A percentile compares a stretch with the other conserved stretches of the same genome.
phyloP scores from a whole-genome alignment of 2,329 filamentous ascomycete genomes.

The Pseudogymnoascus sp. region DNA sequence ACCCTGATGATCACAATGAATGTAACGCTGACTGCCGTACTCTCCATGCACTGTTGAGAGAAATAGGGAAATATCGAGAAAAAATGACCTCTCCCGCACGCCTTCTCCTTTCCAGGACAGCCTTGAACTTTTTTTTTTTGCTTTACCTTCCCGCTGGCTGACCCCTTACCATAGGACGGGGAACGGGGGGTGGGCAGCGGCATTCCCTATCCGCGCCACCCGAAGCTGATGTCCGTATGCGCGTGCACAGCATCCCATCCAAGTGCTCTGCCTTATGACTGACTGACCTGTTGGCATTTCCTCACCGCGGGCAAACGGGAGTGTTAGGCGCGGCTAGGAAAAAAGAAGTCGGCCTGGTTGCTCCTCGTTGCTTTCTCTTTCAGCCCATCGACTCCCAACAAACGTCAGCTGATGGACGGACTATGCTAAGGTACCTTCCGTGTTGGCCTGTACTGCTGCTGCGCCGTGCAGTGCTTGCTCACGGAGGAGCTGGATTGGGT shows the following conservation, averaged over 20 bases:
- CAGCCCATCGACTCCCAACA: constrained; percentile 3
- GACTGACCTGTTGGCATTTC: background rate
- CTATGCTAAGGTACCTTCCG: background rate
- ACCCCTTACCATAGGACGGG: constrained; percentile 1
- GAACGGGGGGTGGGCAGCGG: background rate
- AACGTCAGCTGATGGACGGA: background rate
- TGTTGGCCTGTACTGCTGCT: background rate
- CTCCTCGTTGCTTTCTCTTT: background rate
- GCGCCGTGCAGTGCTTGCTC: background rate
- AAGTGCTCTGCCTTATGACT: background rate
- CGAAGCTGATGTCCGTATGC: background rate
- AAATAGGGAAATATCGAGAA: background rate
- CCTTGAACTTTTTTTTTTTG: background rate
- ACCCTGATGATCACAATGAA: background rate
- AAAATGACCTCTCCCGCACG: background rate
- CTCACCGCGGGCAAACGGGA: background rate
- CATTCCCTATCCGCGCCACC: constrained; percentile 1
- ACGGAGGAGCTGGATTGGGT: background rate
- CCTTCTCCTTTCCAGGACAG: background rate
- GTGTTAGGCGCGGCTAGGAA: background rate
- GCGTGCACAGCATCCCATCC: constrained; percentile 4
- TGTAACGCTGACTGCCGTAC: background rate
- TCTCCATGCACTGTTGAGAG: background rate
- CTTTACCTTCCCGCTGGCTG: background rate
- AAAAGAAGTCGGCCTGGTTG: background rate